Percentiles rank a stretch among this genome's conserved stretches.
phyloP scores from a whole-genome alignment of 768 basidiomycete genomes.

The Agrocybe praecox region DNA sequence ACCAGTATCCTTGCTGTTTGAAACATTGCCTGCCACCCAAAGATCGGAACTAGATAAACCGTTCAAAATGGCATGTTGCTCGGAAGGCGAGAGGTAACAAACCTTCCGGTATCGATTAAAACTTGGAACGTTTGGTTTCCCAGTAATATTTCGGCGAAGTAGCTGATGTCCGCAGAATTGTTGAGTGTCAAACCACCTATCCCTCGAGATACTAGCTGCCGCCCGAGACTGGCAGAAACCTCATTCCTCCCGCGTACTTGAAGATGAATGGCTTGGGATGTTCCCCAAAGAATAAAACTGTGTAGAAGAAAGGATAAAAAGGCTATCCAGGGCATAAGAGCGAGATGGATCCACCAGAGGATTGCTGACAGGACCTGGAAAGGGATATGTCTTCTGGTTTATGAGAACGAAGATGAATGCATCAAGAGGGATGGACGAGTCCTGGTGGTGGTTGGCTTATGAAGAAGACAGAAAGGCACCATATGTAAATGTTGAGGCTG shows the following conservation, averaged over 20 bases:
- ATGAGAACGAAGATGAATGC: background rate
- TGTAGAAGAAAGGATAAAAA: background rate
- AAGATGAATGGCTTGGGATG: slow-evolving; percentile 3
- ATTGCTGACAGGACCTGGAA: background rate
- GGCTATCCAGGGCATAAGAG: background rate
- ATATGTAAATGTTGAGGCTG: slow-evolving; percentile 1
- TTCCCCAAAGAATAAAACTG: background rate
- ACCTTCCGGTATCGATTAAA: slow-evolving; percentile 54
- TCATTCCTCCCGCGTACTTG: slow-evolving; percentile 4
- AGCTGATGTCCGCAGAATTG: slow-evolving; percentile 41
- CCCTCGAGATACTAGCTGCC: background rate
- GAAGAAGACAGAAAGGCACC: slow-evolving; percentile 8
- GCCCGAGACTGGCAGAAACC: background rate
- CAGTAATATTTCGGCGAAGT: slow-evolving; percentile 40
- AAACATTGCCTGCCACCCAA: slow-evolving; percentile 54
- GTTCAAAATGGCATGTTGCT: background rate
- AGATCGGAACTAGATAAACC: slow-evolving; percentile 55
- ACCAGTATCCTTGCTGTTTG: slow-evolving; percentile 38
- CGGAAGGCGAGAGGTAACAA: slow-evolving; percentile 5
- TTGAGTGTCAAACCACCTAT: slow-evolving; percentile 9
- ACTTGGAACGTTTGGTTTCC: slow-evolving; percentile 36
- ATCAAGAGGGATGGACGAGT: background rate
- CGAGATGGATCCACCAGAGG: background rate
- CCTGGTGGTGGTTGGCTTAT: background rate
- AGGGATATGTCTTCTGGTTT: background rate